phyloP scores from a whole-genome alignment of 2,329 filamentous ascomycete species.

The Aspergillus transmontanensis region DNA sequence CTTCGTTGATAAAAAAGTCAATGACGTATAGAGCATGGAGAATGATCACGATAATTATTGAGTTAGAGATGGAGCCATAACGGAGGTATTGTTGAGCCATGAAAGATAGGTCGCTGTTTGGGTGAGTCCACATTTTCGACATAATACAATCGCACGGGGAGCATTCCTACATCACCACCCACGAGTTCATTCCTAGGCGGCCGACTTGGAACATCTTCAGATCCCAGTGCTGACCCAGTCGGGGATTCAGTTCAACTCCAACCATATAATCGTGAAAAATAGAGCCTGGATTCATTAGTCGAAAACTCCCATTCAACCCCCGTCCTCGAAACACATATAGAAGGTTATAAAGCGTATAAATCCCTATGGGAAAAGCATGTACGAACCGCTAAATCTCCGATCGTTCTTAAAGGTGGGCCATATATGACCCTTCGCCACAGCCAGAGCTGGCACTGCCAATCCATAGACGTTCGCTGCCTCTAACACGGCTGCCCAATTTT shows the following conservation, averaged over 20 bases:
- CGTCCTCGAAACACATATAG: too few species aligned
- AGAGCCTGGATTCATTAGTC: background rate
- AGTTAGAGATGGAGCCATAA: background rate
- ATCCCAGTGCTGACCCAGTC: background rate
- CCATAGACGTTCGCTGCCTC: too few species aligned
- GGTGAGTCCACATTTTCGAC: background rate
- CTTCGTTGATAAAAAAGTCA: conserved; percentile 54
- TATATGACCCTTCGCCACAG: too few species aligned
- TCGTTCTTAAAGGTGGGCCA: too few species aligned
- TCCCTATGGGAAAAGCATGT: too few species aligned
- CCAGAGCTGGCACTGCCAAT: too few species aligned
- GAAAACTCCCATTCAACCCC: background rate
- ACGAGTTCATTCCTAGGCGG: background rate
- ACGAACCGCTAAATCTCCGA: too few species aligned
- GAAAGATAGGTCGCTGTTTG: conserved; percentile 8
- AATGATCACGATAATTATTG: conserved; percentile 43
- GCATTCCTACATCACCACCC: background rate
- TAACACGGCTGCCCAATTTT: background rate
- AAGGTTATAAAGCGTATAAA: too few species aligned
- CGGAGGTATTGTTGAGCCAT: conserved; percentile 4
- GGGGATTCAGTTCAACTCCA: background rate
- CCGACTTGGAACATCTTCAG: background rate
- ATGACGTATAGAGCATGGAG: conserved; percentile 51
- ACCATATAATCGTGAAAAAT: background rate
- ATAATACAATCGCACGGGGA: background rate